Evolutionary conservation across 495 filamentous ascomycete genomes (phyloP).

Genomic region (Talaromyces nanjingensis): DNA sequence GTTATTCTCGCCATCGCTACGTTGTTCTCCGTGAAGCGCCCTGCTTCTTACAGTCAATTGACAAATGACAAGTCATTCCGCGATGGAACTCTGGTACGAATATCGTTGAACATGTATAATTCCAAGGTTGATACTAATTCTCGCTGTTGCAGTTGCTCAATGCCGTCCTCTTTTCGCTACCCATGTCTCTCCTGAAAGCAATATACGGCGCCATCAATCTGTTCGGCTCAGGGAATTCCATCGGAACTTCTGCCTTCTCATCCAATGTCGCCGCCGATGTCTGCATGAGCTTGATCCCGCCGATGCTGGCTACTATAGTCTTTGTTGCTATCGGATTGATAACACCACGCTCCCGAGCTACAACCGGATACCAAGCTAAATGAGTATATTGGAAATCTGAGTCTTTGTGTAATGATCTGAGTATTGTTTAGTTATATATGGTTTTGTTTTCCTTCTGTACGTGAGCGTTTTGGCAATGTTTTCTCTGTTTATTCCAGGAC

Average conservation of each 20-base stretch:
- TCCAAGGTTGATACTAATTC: not conserved
- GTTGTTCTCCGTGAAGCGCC: slow-evolving; percentile 15
- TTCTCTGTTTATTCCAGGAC: not conserved
- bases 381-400: not conserved
- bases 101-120: not conserved
- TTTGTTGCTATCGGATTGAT: slow-evolving; percentile 21
- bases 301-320: slow-evolving; percentile 21
- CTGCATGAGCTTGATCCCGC: slow-evolving; percentile 22
- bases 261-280: slow-evolving; percentile 19
- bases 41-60: slow-evolving; percentile 1
- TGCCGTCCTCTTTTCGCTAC: slow-evolving; percentile 20
- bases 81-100: slow-evolving; percentile 15
- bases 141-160: slow-evolving; percentile 15
- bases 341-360: slow-evolving; percentile 8
- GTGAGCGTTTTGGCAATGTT: not conserved
- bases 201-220: slow-evolving; percentile 17
- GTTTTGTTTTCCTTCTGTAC: not conserved
- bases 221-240: slow-evolving; percentile 18
- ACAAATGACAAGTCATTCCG: slow-evolving; percentile 8
- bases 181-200: slow-evolving; percentile 21
- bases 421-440: not conserved
- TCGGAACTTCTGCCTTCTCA: slow-evolving; percentile 12
- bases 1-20: slow-evolving; percentile 19
- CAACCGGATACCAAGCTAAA: not conserved
- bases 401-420: too few species aligned